A percentile compares a stretch with the other conserved stretches of the same genome.
Evolutionary conservation across 1,284 basidiomycete species (phyloP).

Genomic region (Mycena citricolor): DNA sequence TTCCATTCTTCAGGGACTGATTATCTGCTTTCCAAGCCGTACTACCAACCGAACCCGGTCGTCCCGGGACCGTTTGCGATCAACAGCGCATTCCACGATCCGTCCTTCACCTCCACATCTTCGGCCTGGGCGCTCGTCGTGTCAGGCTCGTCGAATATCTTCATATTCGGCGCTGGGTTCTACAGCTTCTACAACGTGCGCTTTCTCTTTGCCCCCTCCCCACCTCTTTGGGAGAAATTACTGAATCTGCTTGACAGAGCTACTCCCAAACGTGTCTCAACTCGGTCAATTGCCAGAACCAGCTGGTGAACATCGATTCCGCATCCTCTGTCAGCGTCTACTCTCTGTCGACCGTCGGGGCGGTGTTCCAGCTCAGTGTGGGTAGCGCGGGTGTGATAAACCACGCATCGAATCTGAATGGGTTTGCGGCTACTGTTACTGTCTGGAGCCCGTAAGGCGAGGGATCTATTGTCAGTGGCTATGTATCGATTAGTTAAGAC

Average conservation of each 20-base stretch:
- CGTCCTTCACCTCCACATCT: constrained; percentile 38
- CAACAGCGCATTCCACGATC: constrained; percentile 55
- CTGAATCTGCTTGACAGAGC: constrained; percentile 41
- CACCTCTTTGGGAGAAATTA: constrained; percentile 1
- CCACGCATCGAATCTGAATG: constrained; percentile 52
- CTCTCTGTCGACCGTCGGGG: constrained; percentile 61
- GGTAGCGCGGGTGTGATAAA: constrained; percentile 49
- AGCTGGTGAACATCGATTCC: constrained; percentile 59
- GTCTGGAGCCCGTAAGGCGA: no score
- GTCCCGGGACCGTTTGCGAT: constrained; percentile 57
- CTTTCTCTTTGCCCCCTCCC: not conserved
- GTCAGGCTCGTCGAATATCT: constrained; percentile 53
- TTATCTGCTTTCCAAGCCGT: constrained; percentile 40
- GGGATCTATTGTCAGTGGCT: no score
- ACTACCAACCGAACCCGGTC: constrained; percentile 62
- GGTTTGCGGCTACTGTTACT: constrained; percentile 62
- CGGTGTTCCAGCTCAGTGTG: constrained; percentile 59
- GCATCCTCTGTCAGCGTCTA: constrained; percentile 55
- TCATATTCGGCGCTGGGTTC: constrained; percentile 68
- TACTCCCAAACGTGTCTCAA: constrained; percentile 51
- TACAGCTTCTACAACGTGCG: constrained; percentile 65
- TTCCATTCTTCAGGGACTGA: constrained; percentile 7
- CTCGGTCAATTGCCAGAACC: constrained; percentile 53
- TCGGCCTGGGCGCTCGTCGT: constrained; percentile 65
- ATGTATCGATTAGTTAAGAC: no score